These are phyloP conservation scores for Penicillium concentricum DNA, from an alignment of 2,329 filamentous ascomycete species.

Conservation along the genomic window DNA sequence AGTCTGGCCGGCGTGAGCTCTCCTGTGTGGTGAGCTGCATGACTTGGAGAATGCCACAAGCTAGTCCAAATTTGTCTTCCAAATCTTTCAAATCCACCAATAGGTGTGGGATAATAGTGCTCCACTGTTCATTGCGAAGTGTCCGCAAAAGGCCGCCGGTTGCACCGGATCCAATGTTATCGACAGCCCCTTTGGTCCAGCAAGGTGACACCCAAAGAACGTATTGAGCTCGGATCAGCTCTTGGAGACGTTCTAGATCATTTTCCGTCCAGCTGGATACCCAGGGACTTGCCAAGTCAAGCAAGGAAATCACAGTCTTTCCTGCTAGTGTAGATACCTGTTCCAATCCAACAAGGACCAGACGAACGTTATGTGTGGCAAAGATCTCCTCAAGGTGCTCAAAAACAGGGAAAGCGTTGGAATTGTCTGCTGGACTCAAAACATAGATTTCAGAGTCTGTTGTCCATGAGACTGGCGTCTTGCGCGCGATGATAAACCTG, in stretches of 20 bases:
- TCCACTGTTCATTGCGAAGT: constrained; percentile 25
- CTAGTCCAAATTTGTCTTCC: constrained; percentile 7
- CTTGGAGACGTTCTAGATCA: constrained; percentile 13
- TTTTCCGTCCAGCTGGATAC: constrained; percentile 7
- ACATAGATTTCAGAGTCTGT: constrained; percentile 17
- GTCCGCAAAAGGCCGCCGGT: constrained; percentile 25
- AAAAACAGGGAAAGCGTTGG: constrained; percentile 3
- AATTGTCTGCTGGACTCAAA: constrained; percentile 2
- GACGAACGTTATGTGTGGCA: constrained; percentile 11
- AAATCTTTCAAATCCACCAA: constrained; percentile 16
- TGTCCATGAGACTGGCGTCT: constrained; percentile 11
- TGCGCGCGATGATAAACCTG: constrained; percentile 12
- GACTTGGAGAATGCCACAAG: constrained; percentile 13
- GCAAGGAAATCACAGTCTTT: constrained; percentile 20
- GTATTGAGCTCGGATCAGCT: constrained; percentile 15
- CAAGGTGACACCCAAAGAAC: constrained; percentile 22
- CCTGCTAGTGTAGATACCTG: constrained; percentile 9
- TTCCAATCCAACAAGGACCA: constrained; percentile 11
- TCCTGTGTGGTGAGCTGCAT: constrained; percentile 17
- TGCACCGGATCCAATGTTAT: constrained; percentile 19
- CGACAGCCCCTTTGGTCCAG: constrained; percentile 10
- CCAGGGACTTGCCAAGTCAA: constrained; percentile 18
- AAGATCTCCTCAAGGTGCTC: constrained; percentile 13
- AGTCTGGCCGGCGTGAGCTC: constrained; percentile 10
- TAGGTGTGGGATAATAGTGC: constrained; percentile 20